These are phyloP conservation scores for Clarireedia hainanense DNA, from an alignment of 2,329 filamentous ascomycete genomes.

Conservation along the genomic window DNA sequence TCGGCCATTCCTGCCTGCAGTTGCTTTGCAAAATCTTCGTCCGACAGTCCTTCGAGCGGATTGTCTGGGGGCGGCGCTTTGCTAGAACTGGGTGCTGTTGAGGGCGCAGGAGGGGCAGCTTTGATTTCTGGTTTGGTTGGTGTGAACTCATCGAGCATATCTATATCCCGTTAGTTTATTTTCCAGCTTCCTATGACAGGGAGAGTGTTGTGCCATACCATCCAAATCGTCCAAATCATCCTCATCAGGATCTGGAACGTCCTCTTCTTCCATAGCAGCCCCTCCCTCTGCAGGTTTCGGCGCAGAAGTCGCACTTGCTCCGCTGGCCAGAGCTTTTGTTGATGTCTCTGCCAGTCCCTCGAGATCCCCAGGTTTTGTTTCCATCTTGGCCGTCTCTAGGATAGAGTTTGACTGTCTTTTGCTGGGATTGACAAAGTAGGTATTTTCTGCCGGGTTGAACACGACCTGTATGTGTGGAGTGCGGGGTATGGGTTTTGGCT, in stretches of 20 bases:
- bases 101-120: constrained; percentile 17
- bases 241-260: constrained; percentile 82
- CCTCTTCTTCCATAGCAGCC: constrained; percentile 31
- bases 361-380: constrained; percentile 19
- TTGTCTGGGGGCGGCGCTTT: constrained; percentile 21
- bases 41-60: constrained; percentile 41
- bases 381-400: constrained; percentile 14
- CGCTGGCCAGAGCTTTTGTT: constrained; percentile 13
- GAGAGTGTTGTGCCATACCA: constrained; percentile 41
- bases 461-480: constrained; percentile 3
- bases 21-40: constrained; percentile 75
- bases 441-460: constrained; percentile 3
- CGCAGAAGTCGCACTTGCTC: constrained; percentile 10
- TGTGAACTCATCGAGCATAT: constrained; percentile 89
- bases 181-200: not conserved
- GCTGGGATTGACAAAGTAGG: constrained; percentile 5
- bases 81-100: constrained; percentile 24
- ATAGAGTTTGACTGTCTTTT: not conserved
- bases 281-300: constrained; percentile 5
- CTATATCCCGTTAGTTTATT: constrained; percentile 36
- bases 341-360: constrained; percentile 12
- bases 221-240: constrained; percentile 90
- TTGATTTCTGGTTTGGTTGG: constrained; percentile 49
- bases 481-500: constrained; percentile 6
- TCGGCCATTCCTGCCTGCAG: constrained; percentile 87